phyloP scores from a whole-genome alignment of 768 basidiomycete species.

The Kwoniella europaea region DNA sequence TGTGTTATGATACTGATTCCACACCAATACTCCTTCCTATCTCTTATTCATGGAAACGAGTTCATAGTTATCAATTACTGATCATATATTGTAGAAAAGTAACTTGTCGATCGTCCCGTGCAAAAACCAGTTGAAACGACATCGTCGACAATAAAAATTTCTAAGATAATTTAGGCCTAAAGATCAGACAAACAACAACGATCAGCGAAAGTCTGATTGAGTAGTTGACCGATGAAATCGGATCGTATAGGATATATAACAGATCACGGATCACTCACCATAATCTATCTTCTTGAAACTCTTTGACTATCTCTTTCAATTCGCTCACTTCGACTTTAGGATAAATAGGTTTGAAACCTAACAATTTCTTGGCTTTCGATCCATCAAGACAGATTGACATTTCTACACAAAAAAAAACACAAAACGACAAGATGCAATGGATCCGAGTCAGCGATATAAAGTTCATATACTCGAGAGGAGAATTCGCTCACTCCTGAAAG shows the following conservation, averaged over 20 bases:
- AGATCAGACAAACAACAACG: not conserved
- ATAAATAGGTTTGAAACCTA: conserved; percentile 43
- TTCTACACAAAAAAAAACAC: conserved; percentile 27
- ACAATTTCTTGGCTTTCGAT: conserved; percentile 38
- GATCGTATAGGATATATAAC: no score
- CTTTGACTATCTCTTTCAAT: conserved; percentile 40
- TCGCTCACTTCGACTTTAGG: conserved; percentile 45
- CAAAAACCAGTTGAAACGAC: no score
- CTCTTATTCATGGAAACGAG: no score
- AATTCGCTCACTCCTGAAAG: conserved; percentile 48
- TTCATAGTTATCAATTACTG: no score
- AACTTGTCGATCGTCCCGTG: not conserved
- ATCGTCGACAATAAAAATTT: not conserved
- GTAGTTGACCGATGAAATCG: no score
- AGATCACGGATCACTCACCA: conserved; percentile 34
- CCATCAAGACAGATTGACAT: conserved; percentile 55
- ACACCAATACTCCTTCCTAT: no score
- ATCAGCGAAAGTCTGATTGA: no score
- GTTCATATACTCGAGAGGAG: no score
- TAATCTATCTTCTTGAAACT: conserved; percentile 51
- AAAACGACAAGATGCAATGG: no score
- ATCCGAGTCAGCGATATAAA: no score
- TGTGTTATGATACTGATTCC: no score
- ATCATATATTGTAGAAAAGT: no score
- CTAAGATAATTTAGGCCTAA: conserved; percentile 11